Evolutionary conservation across 2,329 filamentous ascomycete species (phyloP).

Genomic region (Aaosphaeria arxii): DNA sequence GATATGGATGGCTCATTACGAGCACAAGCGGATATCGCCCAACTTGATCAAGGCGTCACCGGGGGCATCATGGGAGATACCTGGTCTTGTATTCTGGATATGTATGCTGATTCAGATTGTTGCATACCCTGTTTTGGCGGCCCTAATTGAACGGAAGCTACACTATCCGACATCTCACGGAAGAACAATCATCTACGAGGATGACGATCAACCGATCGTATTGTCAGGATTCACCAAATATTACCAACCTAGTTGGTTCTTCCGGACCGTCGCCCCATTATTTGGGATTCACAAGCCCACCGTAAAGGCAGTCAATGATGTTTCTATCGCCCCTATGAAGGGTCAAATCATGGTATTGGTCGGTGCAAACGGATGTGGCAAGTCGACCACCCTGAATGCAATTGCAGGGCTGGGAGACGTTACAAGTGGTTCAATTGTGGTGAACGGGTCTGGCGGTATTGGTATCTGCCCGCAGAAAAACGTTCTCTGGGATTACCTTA

Average conservation of each 20-base stretch:
- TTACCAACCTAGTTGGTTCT: conserved; percentile 64
- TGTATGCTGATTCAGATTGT: conserved; percentile 74
- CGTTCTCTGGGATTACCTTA: conserved; percentile 74
- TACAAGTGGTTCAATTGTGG: conserved; percentile 68
- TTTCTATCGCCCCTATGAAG: conserved; percentile 65
- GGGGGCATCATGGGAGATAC: conserved; percentile 55
- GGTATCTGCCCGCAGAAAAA: conserved; percentile 78
- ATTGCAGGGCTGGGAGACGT: conserved; percentile 76
- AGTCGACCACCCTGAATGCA: conserved; percentile 75
- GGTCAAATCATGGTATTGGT: conserved; percentile 82
- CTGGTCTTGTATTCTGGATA: conserved; percentile 71
- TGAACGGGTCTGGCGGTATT: conserved; percentile 69
- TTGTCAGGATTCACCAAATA: conserved; percentile 71
- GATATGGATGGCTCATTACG: conserved; percentile 70
- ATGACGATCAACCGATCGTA: conserved; percentile 54
- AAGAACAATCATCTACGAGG: conserved; percentile 40
- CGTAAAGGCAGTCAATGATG: conserved; percentile 69
- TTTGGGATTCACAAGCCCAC: conserved; percentile 48
- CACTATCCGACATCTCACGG: conserved; percentile 65
- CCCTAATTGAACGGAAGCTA: conserved; percentile 65
- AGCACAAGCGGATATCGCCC: conserved; percentile 57
- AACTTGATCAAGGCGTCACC: conserved; percentile 62
- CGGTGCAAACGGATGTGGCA: conserved; percentile 83
- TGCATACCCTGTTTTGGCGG: conserved; percentile 69
- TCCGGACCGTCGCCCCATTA: conserved; percentile 39